Conservation (phyloP, 2,329 filamentous ascomycete genomes). For the Trichoderma arundinaceum region DNA sequence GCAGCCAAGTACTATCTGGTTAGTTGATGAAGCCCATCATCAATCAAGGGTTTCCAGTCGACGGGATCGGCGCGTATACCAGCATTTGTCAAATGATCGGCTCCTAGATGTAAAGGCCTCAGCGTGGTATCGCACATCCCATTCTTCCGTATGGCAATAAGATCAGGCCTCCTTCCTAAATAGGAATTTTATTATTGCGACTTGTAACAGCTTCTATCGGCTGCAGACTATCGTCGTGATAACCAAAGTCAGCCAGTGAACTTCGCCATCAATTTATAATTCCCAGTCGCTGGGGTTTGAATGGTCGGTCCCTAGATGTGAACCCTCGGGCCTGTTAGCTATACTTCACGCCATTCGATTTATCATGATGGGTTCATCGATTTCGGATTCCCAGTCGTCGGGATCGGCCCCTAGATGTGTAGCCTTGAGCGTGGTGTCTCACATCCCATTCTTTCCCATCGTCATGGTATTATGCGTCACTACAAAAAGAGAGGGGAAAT, state of each 20-base stretch:
- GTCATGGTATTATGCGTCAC: constrained; percentile 27
- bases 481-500: constrained; percentile 14
- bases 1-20: constrained; percentile 19
- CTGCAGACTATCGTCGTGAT: not conserved
- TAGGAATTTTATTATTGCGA: not conserved
- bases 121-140: constrained; percentile 32
- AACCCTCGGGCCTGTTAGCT: not conserved
- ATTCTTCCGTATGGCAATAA: constrained; percentile 36
- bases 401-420: constrained; percentile 21
- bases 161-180: not conserved
- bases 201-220: not conserved
- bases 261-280: not conserved
- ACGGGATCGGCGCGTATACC: constrained; percentile 33
- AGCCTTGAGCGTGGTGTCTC: constrained; percentile 30
- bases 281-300: not conserved
- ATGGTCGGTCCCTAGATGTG: not conserved
- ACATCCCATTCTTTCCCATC: constrained; percentile 37
- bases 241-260: not conserved
- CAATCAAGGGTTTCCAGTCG: constrained; percentile 6
- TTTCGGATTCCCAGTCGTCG: not conserved
- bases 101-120: constrained; percentile 10
- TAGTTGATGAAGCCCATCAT: constrained; percentile 6
- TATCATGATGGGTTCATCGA: constrained; percentile 9
- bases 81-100: constrained; percentile 7
- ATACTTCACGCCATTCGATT: not conserved